Evolutionary conservation across 306 rosid species (phyloP), one percentile per base, ranked within the genome.

Genomic region (Myrica gale): DNA sequence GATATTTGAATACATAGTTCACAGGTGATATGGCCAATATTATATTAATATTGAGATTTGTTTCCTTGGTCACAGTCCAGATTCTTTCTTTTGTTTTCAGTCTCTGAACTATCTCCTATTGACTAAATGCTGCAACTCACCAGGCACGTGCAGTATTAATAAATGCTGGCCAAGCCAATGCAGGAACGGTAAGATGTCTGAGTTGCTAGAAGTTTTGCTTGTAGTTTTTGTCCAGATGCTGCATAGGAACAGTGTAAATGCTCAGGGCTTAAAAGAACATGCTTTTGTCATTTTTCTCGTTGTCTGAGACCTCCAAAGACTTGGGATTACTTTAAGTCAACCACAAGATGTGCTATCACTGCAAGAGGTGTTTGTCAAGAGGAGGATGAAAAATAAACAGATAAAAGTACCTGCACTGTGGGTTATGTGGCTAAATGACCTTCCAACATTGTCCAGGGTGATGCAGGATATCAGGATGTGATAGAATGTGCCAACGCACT

Each of bases 141-240:
- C 89, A 92, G 97, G 98, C 95, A 2, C 97, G 97, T 53, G 97
- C 96, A 16, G 95, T 94, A 76, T 79, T 94, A 81, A 94, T 85
- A 68, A 94, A 94, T 76, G 98, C 98, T 56, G 98, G 98, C 81
- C 98, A 94, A 83, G 98, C 97, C 75, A 94, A 94, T 88, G 98
- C 97, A 12, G 96, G 96, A 44, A 92, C 97, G 68, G 98, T 94
- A 86, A 69, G 80, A 60, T 74, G 26, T 54, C 10, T 9, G 67
- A 50, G 21, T 4, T 5, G 32, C 46, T 68, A 44, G 62, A 53
- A 61, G 45, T 70, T 20, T 75, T 79, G 48, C 43, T 57, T 45
- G 60, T 75, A 37, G 19, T 19, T 74, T 48, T 69, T 69, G 62
- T 74, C 80, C 23, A 42, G n/a, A 43, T 46, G 37, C 44, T 58